These are phyloP conservation scores for Toxicodendron radicans DNA, from an alignment of 345 rosid genomes.

Conservation along the genomic window DNA sequence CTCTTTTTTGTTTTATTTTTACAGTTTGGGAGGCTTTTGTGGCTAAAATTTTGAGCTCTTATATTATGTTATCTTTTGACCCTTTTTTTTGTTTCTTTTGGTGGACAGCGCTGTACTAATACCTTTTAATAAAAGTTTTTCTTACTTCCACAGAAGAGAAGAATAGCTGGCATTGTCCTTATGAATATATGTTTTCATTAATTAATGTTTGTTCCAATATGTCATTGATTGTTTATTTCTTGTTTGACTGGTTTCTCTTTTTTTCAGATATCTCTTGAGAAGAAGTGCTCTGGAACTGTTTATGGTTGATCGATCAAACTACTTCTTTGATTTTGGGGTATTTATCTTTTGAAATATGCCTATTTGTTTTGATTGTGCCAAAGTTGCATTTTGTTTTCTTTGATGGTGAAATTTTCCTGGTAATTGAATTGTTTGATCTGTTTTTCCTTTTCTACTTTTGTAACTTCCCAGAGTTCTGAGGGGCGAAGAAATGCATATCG, in stretches of 20 bases:
- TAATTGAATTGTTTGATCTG: constrained; percentile 8
- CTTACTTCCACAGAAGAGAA: background rate
- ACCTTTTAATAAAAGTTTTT: background rate
- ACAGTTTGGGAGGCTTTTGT: background rate
- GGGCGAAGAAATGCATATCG: constrained; percentile 89
- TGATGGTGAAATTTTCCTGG: background rate
- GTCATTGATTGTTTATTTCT: constrained; percentile 19
- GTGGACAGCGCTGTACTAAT: background rate
- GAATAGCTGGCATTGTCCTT: background rate
- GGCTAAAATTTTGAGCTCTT: background rate
- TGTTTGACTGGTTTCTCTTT: constrained; percentile 19
- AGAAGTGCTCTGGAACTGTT: constrained; percentile 97
- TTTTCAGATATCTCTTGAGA: constrained; percentile 80
- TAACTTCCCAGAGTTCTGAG: constrained; percentile 63
- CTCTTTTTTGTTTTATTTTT: no score
- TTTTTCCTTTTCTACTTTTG: constrained; percentile 15
- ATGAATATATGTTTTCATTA: background rate
- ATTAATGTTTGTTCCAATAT: constrained; percentile 15
- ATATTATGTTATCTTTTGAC: no score
- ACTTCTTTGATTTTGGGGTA: constrained; percentile 99
- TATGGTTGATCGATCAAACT: constrained; percentile 94
- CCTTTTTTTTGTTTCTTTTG: no score
- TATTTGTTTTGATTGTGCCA: constrained; percentile 2
- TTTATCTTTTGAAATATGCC: constrained; percentile 25
- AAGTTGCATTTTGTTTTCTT: constrained; percentile 1